Evolutionary conservation across 108 stramenopile species (phyloP).

Genomic region (Skeletonema potamos): DNA sequence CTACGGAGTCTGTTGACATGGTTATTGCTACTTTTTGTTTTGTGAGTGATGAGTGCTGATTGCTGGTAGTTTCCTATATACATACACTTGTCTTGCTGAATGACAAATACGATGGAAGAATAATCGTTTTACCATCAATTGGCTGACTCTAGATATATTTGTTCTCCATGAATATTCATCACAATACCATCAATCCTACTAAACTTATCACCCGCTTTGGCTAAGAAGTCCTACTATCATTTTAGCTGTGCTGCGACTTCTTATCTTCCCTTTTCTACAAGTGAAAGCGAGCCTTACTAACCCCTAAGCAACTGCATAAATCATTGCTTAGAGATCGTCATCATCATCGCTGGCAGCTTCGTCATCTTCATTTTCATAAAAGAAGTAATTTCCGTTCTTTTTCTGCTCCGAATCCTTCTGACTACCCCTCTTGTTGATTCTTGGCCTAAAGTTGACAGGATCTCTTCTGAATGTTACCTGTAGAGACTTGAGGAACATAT

Average conservation of each 20-base stretch:
- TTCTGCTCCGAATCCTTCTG: constrained; percentile 98
- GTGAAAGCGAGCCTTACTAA: not conserved
- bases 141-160: not conserved
- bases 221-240: not conserved
- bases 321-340: constrained; percentile 35
- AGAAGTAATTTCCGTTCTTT: constrained; percentile 96
- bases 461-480: constrained; percentile 99
- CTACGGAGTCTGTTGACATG: too few relatives aligned
- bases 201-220: not conserved
- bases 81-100: too few relatives aligned
- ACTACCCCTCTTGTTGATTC: constrained; percentile 94
- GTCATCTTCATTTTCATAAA: constrained; percentile 82
- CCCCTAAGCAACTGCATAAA: not conserved
- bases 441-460: constrained; percentile 96
- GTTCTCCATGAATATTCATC: not conserved
- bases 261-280: not conserved
- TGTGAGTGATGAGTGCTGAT: too few relatives aligned
- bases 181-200: not conserved
- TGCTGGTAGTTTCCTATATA: too few relatives aligned
- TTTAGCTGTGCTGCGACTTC: not conserved
- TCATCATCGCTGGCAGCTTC: constrained; percentile 63
- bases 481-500: constrained; percentile 95
- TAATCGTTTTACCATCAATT: too few relatives aligned
- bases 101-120: too few relatives aligned
- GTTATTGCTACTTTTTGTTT: too few relatives aligned